Conservation (phyloP, 2,329 filamentous ascomycete genomes). For the Phialemonium atrogriseum region DNA sequence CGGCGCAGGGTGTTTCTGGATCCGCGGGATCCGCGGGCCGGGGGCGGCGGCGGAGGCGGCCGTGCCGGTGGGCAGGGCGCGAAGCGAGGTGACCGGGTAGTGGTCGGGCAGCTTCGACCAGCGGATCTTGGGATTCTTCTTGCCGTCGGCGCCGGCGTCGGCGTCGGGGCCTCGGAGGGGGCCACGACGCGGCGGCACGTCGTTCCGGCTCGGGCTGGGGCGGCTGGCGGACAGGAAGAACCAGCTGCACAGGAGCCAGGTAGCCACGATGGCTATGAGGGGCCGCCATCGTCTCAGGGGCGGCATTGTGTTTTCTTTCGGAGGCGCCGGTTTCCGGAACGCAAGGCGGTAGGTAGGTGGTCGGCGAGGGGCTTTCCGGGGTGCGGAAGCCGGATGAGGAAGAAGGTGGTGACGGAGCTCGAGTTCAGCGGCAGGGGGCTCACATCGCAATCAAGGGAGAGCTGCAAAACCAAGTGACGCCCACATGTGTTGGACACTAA, state of each 20-base stretch:
- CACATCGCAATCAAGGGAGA: too few species aligned
- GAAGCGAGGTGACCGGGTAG: slow-evolving; percentile 23
- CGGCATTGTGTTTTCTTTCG: neutral
- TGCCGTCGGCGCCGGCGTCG: slow-evolving; percentile 4
- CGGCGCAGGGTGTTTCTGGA: slow-evolving; percentile 49
- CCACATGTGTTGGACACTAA: too few species aligned
- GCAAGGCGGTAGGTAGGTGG: too few species aligned
- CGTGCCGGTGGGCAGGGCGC: slow-evolving; percentile 25
- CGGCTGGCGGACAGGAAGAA: slow-evolving; percentile 4
- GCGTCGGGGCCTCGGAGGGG: slow-evolving; percentile 1
- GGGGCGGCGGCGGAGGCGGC: too few species aligned
- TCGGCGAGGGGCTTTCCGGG: too few species aligned
- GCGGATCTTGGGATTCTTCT: slow-evolving; percentile 4
- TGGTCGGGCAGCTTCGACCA: slow-evolving; percentile 26
- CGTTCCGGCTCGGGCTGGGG: slow-evolving; percentile 3
- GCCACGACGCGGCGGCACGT: neutral
- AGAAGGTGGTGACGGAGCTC: too few species aligned
- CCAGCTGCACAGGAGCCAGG: slow-evolving; percentile 7
- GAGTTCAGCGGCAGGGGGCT: too few species aligned
- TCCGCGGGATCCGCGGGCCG: slow-evolving; percentile 47
- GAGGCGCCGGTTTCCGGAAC: too few species aligned
- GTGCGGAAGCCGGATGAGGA: too few species aligned
- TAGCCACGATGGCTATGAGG: neutral
- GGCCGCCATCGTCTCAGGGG: slow-evolving; percentile 2
- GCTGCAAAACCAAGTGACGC: too few species aligned